These are phyloP conservation scores for Guadua angustifolia DNA, from an alignment of 176 grass and related monocot species.

Conservation along the genomic window DNA sequence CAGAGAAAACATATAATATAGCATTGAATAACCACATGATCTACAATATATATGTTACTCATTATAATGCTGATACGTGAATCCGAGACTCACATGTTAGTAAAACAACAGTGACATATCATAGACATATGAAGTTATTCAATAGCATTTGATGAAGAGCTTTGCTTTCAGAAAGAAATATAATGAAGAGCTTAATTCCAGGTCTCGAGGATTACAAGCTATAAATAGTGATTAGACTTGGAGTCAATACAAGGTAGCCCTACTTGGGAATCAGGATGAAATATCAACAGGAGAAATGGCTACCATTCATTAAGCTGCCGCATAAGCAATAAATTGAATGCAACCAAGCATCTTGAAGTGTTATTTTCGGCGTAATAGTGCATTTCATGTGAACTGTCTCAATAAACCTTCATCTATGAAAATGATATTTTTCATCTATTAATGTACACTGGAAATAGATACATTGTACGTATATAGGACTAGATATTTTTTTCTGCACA, in stretches of 20 bases:
- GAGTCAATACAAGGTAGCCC: not conserved
- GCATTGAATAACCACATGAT: no score
- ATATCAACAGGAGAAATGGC: slow-evolving; percentile 17
- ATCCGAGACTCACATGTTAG: no score
- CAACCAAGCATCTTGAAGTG: slow-evolving; percentile 11
- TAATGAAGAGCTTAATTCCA: not conserved
- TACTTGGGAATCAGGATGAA: slow-evolving; percentile 4
- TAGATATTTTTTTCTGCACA: not conserved
- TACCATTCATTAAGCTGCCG: slow-evolving; percentile 42
- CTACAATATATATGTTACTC: no score
- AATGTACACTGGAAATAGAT: not conserved
- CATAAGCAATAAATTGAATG: slow-evolving; percentile 43
- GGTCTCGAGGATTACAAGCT: not conserved
- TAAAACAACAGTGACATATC: no score
- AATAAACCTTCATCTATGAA: not conserved
- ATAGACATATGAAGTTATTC: no score
- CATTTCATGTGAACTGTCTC: not conserved
- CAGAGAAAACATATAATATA: no score
- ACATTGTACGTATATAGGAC: not conserved
- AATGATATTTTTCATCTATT: not conserved
- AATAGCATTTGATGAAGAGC: not conserved
- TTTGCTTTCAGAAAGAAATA: not conserved
- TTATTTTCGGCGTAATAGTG: slow-evolving; percentile 21
- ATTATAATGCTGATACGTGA: no score
- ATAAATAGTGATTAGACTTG: slow-evolving; percentile 9